Evolutionary conservation across 2,329 filamentous ascomycete genomes (phyloP), one percentile per base, ranked within the genome.

Genomic region (Monosporascus ibericus): DNA sequence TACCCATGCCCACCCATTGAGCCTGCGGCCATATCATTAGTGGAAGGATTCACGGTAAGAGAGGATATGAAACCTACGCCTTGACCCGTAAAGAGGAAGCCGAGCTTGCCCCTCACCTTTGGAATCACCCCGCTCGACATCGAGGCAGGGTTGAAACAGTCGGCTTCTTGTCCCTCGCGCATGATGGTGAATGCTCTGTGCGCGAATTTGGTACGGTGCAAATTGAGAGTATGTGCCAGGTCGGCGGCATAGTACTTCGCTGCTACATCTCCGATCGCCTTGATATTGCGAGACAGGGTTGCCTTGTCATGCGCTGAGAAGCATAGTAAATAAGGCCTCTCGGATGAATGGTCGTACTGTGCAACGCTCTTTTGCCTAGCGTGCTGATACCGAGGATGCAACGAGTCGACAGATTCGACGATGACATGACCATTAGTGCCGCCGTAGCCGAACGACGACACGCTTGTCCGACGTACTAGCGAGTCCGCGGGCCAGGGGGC

Each of bases 401-500:
- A 44, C 5, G 54, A 53, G 17, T 62, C 58, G n/a, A 58, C 25
- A 4, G 56, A 48, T 47, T 61, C 59, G 15, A 61, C 47, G 8
- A 61, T 52, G 6, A 58, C 53, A 40, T 61, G 59, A 5, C 51
- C 58, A 17, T 61, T 61, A 9, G 58, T 58, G 9, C 59, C 59
- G 11, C 58, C 58, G n/a, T 56, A 60, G 8, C 59, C 59, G 46
- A 61, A 61, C 22, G 56, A 59, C 24, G 55, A 56, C 14, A 61
- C 52, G n/a, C 52, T 55, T 11, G 53, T 53, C 15, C 56, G 47
- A 17, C 55, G 48, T 9, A 57, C 42, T 17, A 42, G 11, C 18
- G 38, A 52, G 18, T 60, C 55, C 22, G 42, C 47, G 1, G 61
- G 60, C 58, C 56, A 63, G 3, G 55, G 55, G 3, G 46, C 53